These are phyloP conservation scores for Cytospora paraplurivora DNA, from an alignment of 2,329 filamentous ascomycete genomes.

Conservation along the genomic window DNA sequence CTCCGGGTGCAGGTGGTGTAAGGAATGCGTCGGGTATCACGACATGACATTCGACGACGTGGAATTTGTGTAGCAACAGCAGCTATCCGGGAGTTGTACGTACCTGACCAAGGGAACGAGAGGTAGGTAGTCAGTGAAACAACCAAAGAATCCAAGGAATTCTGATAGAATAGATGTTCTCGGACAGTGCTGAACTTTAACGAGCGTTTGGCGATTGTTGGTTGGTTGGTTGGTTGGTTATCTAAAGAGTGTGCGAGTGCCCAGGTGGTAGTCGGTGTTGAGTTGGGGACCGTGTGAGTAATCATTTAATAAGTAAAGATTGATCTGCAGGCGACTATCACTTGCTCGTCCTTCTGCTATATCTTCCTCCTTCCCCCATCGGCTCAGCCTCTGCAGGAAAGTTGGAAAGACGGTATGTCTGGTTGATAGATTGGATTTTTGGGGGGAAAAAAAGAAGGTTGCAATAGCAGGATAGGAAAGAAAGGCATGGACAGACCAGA, in stretches of 20 bases:
- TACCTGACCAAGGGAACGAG: not conserved
- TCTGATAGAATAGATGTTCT: not conserved
- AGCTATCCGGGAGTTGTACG: not conserved
- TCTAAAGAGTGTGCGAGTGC: not conserved
- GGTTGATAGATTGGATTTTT: not conserved
- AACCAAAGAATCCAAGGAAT: not conserved
- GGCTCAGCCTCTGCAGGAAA: not conserved
- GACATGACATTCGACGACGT: not conserved
- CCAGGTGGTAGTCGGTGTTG: not conserved
- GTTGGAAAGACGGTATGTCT: not conserved
- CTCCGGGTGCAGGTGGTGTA: not conserved
- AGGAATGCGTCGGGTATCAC: not conserved
- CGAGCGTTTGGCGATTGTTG: not conserved
- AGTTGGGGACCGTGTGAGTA: not conserved
- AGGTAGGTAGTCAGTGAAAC: not conserved
- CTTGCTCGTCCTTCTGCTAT: not conserved
- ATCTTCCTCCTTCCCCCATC: not conserved
- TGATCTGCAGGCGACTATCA: not conserved
- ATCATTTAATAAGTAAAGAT: not conserved
- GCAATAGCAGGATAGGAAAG: not conserved
- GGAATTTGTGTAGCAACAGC: not conserved
- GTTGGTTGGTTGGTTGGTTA: not conserved
- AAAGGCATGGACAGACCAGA: not conserved
- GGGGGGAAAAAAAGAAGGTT: not conserved
- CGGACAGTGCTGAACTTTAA: not conserved